Evolutionary conservation across 2,329 filamentous ascomycete species (phyloP), one percentile per base, ranked within the genome.

Genomic region (Coleophoma crateriformis): DNA sequence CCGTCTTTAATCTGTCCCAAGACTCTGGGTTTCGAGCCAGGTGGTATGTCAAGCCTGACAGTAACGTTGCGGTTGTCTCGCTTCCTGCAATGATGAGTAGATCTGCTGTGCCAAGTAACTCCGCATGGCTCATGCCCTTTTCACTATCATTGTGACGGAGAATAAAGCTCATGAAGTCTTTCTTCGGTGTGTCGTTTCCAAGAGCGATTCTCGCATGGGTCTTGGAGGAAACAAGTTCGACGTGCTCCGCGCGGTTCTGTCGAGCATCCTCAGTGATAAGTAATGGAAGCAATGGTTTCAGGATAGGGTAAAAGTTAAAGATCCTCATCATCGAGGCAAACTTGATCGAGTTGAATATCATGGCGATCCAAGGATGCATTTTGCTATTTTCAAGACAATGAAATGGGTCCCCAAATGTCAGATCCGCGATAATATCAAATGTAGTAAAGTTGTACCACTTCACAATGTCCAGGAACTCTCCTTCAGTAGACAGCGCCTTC

Each of bases 31-130:
- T 52, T 12, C 12, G 35, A 27, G 39, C 38, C 11, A 51, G 46
- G 33, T 33, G 46, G 39, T 50, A 55, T 5, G 46, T 45, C 22
- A 48, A 52, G 7, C 61, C 63, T 13, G 54, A 54, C 19, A 64
- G 39, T 10, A 62, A 50, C 2, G 61, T 64, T 1, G 64, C 58
- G 3, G 61, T 66, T 7, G 66, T 68, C 49, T 68, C 65, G 3
- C 55, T 59, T 7, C 63, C 59, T 7, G 58, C 63, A 19, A 61
- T 33, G 33, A 51, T 48, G 46, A 47, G 48, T 10, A 50, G 19
- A 4, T 46, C 33, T 3, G 48, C 19, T 14, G 19, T 33, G 15
- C 12, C 20, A 7, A n/a, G 11, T 10, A 44, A 11, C 12, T 44
- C 41, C 27, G n/a, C 13, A 4, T 14, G 13, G 20, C 20, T 14